Evolutionary conservation across 495 filamentous ascomycete species (phyloP), one percentile per base, ranked within the genome.

Genomic region (Cercophora scortea): DNA sequence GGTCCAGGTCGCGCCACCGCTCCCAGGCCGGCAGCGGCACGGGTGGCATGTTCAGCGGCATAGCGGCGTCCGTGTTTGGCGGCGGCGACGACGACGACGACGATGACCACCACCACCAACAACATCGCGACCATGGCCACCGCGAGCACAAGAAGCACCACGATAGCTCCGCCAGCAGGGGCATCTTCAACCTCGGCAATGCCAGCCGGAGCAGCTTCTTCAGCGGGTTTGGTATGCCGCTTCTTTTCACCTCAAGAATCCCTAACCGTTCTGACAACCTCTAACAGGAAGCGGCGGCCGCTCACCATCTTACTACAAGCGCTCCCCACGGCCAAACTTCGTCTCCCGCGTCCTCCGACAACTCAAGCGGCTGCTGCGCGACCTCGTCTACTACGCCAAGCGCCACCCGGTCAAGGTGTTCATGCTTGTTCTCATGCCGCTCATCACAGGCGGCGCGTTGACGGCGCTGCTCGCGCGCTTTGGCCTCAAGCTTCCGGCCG

Each of bases 401-500:
- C 74, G 79, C 8, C 81, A 95, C 63, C 90, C 90, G 0, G 59
- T 89, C 57, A 93, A 91, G 68, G 85, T 92, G 3, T 83, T 94
- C 68, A 81, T 91, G 73, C 75, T 93, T 15, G 84, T 94, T 33
- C 80, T 94, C 49, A 78, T 95, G 75, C 90, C 90, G 16, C 74
- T 96, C 44, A 71, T 95, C 51, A 88, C 84, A 0, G 88, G 88
- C 46, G 90, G 90, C 6, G 84, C 88, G 25, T 67, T 96, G 59
- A 78, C 80, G 4, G 83, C 81, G 32, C 65, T 95, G 18, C 73
- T 93, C 11, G 77, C 77, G 18, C 80, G 83, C 67, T 82, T 96
- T 63, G 90, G 90, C 0, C 71, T 96, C 41, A 72, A 82, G 40
- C 60, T 96, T 58, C 90, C 90, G 1, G 70, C 67, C 8, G 67